Evolutionary conservation across 1,284 basidiomycete species (phyloP).

Genomic region (Termitomyces sp.): DNA sequence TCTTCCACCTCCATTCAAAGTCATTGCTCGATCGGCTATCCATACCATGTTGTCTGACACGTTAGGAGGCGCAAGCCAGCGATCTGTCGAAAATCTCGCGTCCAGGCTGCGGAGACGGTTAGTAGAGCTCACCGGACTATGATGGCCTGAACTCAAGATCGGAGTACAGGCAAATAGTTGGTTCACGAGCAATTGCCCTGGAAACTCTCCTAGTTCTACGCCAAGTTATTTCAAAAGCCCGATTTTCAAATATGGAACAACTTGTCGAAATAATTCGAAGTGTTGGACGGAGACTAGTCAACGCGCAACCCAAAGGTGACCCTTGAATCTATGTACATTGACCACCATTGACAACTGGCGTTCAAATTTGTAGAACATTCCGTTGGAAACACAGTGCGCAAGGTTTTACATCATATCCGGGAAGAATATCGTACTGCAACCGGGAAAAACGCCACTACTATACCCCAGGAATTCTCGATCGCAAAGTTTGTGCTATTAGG

Average conservation of each 20-base stretch:
- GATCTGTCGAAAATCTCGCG: conserved; percentile 62
- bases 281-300: conserved; percentile 76
- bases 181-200: conserved; percentile 82
- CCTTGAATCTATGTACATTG: conserved; percentile 15
- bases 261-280: conserved; percentile 76
- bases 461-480: conserved; percentile 58
- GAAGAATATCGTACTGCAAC: conserved; percentile 85
- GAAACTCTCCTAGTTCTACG: conserved; percentile 87
- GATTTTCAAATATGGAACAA: conserved; percentile 85
- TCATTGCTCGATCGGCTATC: background rate
- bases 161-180: conserved; percentile 74
- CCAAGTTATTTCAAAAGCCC: conserved; percentile 83
- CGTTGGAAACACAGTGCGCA: conserved; percentile 90
- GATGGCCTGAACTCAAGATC: conserved; percentile 2
- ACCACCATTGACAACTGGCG: conserved; percentile 1
- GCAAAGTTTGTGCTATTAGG: conserved; percentile 75
- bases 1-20: background rate
- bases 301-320: conserved; percentile 90
- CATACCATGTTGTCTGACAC: conserved; percentile 39
- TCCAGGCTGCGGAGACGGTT: conserved; percentile 65
- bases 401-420: conserved; percentile 86
- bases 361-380: conserved; percentile 67
- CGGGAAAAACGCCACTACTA: conserved; percentile 34
- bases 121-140: conserved; percentile 23
- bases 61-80: conserved; percentile 37